phyloP scores from a whole-genome alignment of 345 rosid genomes.

The Punica granatum region DNA sequence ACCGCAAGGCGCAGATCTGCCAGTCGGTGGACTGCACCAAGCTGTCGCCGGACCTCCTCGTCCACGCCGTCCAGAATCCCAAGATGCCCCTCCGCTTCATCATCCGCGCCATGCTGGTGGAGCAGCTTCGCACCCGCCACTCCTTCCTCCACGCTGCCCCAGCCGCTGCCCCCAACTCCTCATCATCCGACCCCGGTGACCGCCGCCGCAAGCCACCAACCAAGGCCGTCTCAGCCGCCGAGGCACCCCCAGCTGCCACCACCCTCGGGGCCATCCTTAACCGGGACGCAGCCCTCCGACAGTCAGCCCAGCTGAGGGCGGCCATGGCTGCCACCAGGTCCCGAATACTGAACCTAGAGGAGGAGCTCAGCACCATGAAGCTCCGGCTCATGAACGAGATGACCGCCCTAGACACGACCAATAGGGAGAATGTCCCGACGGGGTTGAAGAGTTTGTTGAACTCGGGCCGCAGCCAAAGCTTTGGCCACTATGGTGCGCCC shows the following conservation, averaged over 20 bases:
- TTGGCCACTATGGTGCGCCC: slow-evolving; percentile 35
- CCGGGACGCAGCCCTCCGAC: slow-evolving; percentile 48
- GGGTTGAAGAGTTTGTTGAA: slow-evolving; percentile 19
- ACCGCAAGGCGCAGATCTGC: slow-evolving; percentile 54
- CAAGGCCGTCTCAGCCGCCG: slow-evolving; percentile 5
- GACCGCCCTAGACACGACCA: slow-evolving; percentile 21
- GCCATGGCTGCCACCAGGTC: slow-evolving; percentile 63
- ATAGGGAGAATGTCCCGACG: slow-evolving; percentile 4
- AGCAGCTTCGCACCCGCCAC: slow-evolving; percentile 69
- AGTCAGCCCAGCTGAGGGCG: slow-evolving; percentile 52
- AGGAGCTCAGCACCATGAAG: slow-evolving; percentile 58
- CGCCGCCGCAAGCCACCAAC: slow-evolving; percentile 4
- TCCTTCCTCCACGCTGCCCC: slow-evolving; percentile 31
- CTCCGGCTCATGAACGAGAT: slow-evolving; percentile 22
- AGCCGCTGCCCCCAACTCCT: background rate
- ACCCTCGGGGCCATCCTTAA: slow-evolving; percentile 72
- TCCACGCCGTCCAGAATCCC: slow-evolving; percentile 80
- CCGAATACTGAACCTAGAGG: slow-evolving; percentile 60
- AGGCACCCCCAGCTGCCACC: slow-evolving; percentile 5
- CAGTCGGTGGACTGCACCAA: slow-evolving; percentile 60
- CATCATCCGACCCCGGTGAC: slow-evolving; percentile 7
- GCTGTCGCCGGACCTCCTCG: slow-evolving; percentile 54
- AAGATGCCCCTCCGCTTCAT: slow-evolving; percentile 70
- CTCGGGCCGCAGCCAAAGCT: slow-evolving; percentile 7
- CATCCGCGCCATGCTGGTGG: slow-evolving; percentile 75